A percentile compares a stretch with the other conserved stretches of the same genome.
Evolutionary conservation across 805 yeast genomes (phyloP).

Genomic region (Pichia nanzhaoensis): DNA sequence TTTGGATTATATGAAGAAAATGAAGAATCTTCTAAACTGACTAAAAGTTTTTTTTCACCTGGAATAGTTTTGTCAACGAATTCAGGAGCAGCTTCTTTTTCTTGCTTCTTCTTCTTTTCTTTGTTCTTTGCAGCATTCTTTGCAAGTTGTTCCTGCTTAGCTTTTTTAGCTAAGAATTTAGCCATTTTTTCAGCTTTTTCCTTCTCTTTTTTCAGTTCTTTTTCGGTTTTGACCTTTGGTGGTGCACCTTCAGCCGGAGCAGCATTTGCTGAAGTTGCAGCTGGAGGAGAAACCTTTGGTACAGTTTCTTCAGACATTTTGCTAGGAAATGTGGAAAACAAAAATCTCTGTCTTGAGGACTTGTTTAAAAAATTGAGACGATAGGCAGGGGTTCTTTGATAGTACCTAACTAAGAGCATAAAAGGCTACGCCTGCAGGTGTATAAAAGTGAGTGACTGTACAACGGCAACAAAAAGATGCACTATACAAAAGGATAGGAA

Average conservation of each 20-base stretch:
- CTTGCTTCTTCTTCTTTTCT: slow-evolving; percentile 60
- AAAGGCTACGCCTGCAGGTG: slow-evolving; percentile 9
- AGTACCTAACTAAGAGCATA: slow-evolving; percentile 23
- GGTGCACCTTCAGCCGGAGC: slow-evolving; percentile 40
- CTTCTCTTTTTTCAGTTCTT: slow-evolving; percentile 67
- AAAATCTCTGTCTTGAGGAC: slow-evolving; percentile 8
- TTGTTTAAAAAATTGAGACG: background rate
- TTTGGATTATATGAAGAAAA: slow-evolving; percentile 90
- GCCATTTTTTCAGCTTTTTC: slow-evolving; percentile 51
- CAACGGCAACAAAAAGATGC: background rate
- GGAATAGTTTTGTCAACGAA: slow-evolving; percentile 76
- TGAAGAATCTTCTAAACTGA: slow-evolving; percentile 85
- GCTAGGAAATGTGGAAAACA: background rate
- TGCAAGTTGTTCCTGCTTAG: slow-evolving; percentile 60
- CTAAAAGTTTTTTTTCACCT: slow-evolving; percentile 87
- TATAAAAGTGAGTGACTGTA: too few species aligned
- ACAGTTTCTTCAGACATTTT: slow-evolving; percentile 23
- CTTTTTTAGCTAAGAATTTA: slow-evolving; percentile 69
- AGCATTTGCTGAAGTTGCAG: slow-evolving; percentile 7
- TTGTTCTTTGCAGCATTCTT: slow-evolving; percentile 37
- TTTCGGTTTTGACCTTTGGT: slow-evolving; percentile 42
- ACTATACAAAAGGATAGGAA: slow-evolving; percentile 3
- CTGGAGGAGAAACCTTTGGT: slow-evolving; percentile 15
- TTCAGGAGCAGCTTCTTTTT: slow-evolving; percentile 67
- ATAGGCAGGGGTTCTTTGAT: slow-evolving; percentile 10